Evolutionary conservation across 2,329 filamentous ascomycete species (phyloP), one percentile per base, ranked within the genome.

Genomic region (Lizonia empirigonia): DNA sequence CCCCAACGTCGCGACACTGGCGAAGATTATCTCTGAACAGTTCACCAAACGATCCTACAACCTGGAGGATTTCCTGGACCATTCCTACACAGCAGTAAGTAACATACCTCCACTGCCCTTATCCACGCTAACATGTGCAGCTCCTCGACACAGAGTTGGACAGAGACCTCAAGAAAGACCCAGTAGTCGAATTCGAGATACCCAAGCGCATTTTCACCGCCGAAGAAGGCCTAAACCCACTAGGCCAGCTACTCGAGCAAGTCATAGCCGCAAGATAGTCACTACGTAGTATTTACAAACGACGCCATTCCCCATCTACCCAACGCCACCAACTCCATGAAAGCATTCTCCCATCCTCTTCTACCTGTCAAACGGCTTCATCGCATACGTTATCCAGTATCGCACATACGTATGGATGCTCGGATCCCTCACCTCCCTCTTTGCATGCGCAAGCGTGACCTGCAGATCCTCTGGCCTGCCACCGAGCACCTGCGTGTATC

Each of bases 1-100:
- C 70, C 94, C 95, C 12, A 99, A 97, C 63, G 91, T 99, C 19
- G 92, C 93, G 0, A 94, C 92, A 2, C 85, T 99, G 61, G 88
- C 91, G 35, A 94, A 91, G 74, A 96, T 99, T 58, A 85, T 99
- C 50, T 90, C 90, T 2, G 91, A 97, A 75, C 94, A 97, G 72
- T 99, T 97, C 72, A 99, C 94, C 2, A 99, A 99, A 77, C 87
- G 91, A 61, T 83, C 88, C 2, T 99, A 97, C 74, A 94, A 91
- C 63, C 77, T 97, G n/a, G 94, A 99, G 69, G 94, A 99, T 69
- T 99, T 99, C 74, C 77, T 97, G 38, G 94, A 99, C 69, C 91
- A 97, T 72, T 93, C 90, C 0, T 99, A 97, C 74, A 84, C 80
- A 64, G 90, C 85, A 69, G 87, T 88, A 82, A 81, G 83, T 82